Evolutionary conservation across 768 basidiomycete species (phyloP).

Genomic region (Rhizopogon salebrosus): DNA sequence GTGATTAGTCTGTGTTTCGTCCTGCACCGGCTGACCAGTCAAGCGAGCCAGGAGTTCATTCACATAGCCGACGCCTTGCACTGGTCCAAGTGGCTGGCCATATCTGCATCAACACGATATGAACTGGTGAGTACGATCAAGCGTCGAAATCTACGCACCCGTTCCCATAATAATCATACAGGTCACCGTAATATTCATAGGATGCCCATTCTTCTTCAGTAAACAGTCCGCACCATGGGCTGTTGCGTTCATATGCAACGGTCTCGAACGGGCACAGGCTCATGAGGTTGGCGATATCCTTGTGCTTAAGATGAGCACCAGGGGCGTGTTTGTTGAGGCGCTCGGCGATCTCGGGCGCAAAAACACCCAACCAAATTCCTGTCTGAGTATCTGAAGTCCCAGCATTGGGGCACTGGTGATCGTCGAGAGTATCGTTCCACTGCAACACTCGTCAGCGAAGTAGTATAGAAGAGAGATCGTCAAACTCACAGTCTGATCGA

Average conservation of each 20-base stretch:
- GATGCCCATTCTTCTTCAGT: conserved; percentile 48
- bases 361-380: conserved; percentile 45
- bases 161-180: conserved; percentile 71
- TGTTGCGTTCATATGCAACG: conserved; percentile 39
- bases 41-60: conserved; percentile 83
- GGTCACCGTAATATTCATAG: conserved; percentile 63
- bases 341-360: conserved; percentile 45
- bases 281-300: conserved; percentile 56
- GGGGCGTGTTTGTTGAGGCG: conserved; percentile 57
- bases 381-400: conserved; percentile 38
- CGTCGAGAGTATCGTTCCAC: conserved; percentile 63
- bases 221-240: conserved; percentile 70
- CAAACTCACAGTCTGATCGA: conserved; percentile 45
- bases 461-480: neutral
- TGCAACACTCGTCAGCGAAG: conserved; percentile 13
- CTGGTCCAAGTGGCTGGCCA: conserved; percentile 58
- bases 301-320: conserved; percentile 50
- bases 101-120: conserved; percentile 35
- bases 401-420: conserved; percentile 55
- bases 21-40: conserved; percentile 53
- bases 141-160: conserved; percentile 36
- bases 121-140: neutral
- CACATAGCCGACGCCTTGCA: conserved; percentile 81
- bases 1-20: conserved; percentile 70
- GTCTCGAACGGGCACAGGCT: conserved; percentile 75